These are phyloP conservation scores for Pholiota conissans DNA, from an alignment of 768 basidiomycete genomes.

Conservation along the genomic window DNA sequence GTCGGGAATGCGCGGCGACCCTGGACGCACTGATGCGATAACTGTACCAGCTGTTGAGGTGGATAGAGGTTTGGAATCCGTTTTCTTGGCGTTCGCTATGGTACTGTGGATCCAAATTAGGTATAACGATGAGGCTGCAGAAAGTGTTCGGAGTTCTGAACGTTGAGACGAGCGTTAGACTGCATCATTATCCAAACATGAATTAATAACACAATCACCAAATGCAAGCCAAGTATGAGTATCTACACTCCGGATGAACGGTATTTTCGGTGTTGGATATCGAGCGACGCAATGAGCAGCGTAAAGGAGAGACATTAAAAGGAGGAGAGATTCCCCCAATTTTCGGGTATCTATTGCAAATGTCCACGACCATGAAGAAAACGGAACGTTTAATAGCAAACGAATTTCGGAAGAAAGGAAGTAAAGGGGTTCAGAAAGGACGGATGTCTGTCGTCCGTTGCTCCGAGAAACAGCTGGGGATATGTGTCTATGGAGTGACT, in stretches of 20 bases:
- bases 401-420: conserved; percentile 50
- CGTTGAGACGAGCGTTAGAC: conserved; percentile 6
- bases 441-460: conserved; percentile 41
- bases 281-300: conserved; percentile 49
- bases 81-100: conserved; percentile 28
- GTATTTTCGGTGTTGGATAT: conserved; percentile 29
- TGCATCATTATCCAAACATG: not conserved
- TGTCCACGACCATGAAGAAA: conserved; percentile 37
- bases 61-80: conserved; percentile 9
- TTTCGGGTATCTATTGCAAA: conserved; percentile 64
- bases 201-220: conserved; percentile 36
- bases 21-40: conserved; percentile 23
- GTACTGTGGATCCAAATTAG: conserved; percentile 60
- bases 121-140: conserved; percentile 57
- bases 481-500: conserved; percentile 33
- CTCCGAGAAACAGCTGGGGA: conserved; percentile 43
- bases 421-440: conserved; percentile 18
- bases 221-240: conserved; percentile 47
- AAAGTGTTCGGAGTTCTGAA: conserved; percentile 59
- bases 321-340: conserved; percentile 61
- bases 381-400: conserved; percentile 46
- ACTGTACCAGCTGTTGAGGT: conserved; percentile 18
- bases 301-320: conserved; percentile 62
- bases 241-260: conserved; percentile 19
- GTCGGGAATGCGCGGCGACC: conserved; percentile 45